These are phyloP conservation scores for Cerrena zonata DNA, from an alignment of 1,284 basidiomycete species.

Conservation along the genomic window DNA sequence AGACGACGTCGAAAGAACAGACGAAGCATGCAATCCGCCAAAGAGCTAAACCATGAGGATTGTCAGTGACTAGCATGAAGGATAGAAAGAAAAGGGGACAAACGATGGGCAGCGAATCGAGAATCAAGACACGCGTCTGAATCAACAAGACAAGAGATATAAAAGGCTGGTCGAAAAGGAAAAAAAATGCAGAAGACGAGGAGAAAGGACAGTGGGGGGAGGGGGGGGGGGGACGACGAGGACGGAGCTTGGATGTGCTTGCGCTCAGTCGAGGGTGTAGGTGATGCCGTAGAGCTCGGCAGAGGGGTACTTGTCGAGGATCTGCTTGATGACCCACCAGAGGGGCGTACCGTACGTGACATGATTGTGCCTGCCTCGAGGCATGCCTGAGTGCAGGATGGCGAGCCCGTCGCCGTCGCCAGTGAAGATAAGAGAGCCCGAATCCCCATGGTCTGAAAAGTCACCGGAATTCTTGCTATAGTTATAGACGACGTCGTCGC, in stretches of 20 bases:
- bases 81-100: too few species aligned
- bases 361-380: conserved; percentile 16
- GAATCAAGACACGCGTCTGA: too few species aligned
- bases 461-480: conserved; percentile 16
- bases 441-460: conserved; percentile 24
- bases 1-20: too few species aligned
- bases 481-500: conserved; percentile 18
- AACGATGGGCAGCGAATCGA: too few species aligned
- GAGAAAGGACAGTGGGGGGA: too few species aligned
- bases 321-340: conserved; percentile 20
- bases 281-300: conserved; percentile 2
- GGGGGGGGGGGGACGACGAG: background rate
- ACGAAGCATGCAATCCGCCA: too few species aligned
- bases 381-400: conserved; percentile 24
- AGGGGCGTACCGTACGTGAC: conserved; percentile 22
- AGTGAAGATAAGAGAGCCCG: conserved; percentile 23
- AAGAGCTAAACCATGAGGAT: too few species aligned
- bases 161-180: too few species aligned
- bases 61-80: too few species aligned
- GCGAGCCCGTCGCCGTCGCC: conserved; percentile 19
- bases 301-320: conserved; percentile 10
- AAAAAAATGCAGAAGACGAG: too few species aligned
- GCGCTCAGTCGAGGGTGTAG: too few species aligned
- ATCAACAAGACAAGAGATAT: too few species aligned
- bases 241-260: background rate